Base-by-base conservation (phyloP, 805 yeast genomes). In the Saccharomyces paradoxus region DNA sequence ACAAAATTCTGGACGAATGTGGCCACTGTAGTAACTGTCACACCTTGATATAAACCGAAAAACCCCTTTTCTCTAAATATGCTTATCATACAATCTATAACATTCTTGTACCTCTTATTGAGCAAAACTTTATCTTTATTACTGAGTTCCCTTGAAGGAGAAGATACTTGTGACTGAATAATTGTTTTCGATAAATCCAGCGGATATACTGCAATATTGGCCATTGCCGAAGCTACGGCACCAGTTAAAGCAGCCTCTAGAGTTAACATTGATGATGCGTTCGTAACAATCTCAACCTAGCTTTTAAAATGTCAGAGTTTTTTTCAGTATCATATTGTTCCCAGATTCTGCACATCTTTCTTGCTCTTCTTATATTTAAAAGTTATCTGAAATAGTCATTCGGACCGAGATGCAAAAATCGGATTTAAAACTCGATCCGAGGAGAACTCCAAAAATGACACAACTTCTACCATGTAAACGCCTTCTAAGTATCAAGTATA, bases 191-290 rank as follows among this genome's bases (percentile, higher is more conserved):
- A 79, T 63, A 89, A 73, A 65, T 89, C 96, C 48, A 89, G 71
- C 0, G 96, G 96, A 64, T 89, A 89, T 1, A 89, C 91, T 47
- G 82, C 74, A 7, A 88, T 73, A 71, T 87, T 89, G 46, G 96
- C 96, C 50, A 86, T 67, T 24, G 84, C 84, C 1, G 95, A 87
- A 8, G 95, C 94, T 50, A 85, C 75, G 0, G 96, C 89, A 0
- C 96, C 96, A 50, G 87, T 82, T 14, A 87, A 77, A 0, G 96
- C 96, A 63, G 83, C 81, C 59, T 89, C 95, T 64, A 88, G 49
- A 21, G 70, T 66, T 6, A 81, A 73, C 84, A 80, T 80, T 6
- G 13, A 21, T 37, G 7, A 21, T 9, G 12, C 17, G 9, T 17
- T 17, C 44, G 17, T 8, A 37, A 37, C 12, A 2, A 17, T 37